Conservation (phyloP, 1,284 basidiomycete genomes). For the Melanopsichium pennsylvanicum region DNA sequence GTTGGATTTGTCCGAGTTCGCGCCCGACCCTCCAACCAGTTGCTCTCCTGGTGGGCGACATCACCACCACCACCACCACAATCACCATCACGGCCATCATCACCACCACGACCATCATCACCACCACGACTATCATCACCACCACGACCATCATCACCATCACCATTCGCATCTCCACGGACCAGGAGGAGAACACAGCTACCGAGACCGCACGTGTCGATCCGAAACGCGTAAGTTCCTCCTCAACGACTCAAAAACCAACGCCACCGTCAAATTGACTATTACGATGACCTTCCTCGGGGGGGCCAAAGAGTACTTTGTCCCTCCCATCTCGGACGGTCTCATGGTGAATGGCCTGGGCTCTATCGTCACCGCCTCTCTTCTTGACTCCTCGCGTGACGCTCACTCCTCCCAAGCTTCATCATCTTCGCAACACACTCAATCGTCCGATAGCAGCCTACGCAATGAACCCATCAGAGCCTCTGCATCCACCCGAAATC, state of each 20-base stretch:
- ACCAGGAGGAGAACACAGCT: slow-evolving; percentile 25
- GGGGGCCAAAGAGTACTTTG: slow-evolving; percentile 72
- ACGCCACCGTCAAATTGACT: slow-evolving; percentile 77
- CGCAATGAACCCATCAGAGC: slow-evolving; percentile 24
- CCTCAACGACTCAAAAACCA: slow-evolving; percentile 77
- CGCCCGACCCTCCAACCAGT: slow-evolving; percentile 69
- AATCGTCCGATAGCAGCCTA: slow-evolving; percentile 26
- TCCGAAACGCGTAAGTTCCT: slow-evolving; percentile 75
- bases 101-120: slow-evolving; percentile 46
- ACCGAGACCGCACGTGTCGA: slow-evolving; percentile 29
- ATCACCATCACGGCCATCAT: slow-evolving; percentile 11
- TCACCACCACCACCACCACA: slow-evolving; percentile 41
- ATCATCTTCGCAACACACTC: slow-evolving; percentile 4
- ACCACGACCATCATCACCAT: slow-evolving; percentile 38
- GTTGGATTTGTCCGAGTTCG: slow-evolving; percentile 80
- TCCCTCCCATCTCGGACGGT: slow-evolving; percentile 64
- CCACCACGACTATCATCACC: slow-evolving; percentile 47
- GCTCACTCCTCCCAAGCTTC: background rate
- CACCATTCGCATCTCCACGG: slow-evolving; percentile 31
- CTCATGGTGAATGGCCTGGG: slow-evolving; percentile 46
- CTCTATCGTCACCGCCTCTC: slow-evolving; percentile 12
- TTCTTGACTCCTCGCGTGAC: slow-evolving; percentile 14
- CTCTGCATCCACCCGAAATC: slow-evolving; percentile 15
- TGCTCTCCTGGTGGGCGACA: slow-evolving; percentile 18
- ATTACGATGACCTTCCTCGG: slow-evolving; percentile 73